These are phyloP conservation scores for Auricularia sp. DNA, from an alignment of 768 basidiomycete genomes.

Conservation along the genomic window DNA sequence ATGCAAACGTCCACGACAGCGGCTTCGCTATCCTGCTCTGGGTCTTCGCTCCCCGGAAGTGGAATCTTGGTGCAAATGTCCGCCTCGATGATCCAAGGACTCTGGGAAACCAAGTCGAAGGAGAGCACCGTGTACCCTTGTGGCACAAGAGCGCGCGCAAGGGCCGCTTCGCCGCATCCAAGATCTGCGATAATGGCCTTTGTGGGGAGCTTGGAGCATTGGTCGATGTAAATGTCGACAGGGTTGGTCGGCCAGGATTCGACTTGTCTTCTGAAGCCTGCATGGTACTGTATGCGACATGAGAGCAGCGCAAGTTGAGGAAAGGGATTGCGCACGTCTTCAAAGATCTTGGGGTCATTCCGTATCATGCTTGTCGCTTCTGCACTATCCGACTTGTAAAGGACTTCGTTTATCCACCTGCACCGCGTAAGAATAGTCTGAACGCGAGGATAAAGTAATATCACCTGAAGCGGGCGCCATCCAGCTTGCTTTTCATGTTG, in stretches of 20 bases:
- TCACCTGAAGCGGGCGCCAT: slow-evolving; percentile 83
- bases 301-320: neutral
- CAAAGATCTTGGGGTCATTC: slow-evolving; percentile 68
- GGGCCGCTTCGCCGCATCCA: slow-evolving; percentile 88
- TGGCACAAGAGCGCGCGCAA: slow-evolving; percentile 65
- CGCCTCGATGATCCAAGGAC: slow-evolving; percentile 73
- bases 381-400: slow-evolving; percentile 79
- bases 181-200: slow-evolving; percentile 80
- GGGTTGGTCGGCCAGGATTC: slow-evolving; percentile 92
- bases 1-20: slow-evolving; percentile 86
- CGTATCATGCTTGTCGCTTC: slow-evolving; percentile 75
- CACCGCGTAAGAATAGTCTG: slow-evolving; percentile 14
- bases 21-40: slow-evolving; percentile 38
- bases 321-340: slow-evolving; percentile 49
- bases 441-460: slow-evolving; percentile 11
- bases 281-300: slow-evolving; percentile 63
- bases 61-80: slow-evolving; percentile 78
- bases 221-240: slow-evolving; percentile 66
- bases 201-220: slow-evolving; percentile 52
- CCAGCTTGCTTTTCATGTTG: slow-evolving; percentile 66
- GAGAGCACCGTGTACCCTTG: slow-evolving; percentile 63
- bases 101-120: slow-evolving; percentile 72
- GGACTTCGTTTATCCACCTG: slow-evolving; percentile 83
- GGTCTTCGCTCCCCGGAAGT: slow-evolving; percentile 65
- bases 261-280: slow-evolving; percentile 85